Percentiles rank a stretch among this genome's conserved stretches.
phyloP scores from a whole-genome alignment of 805 yeast genomes.

The Ascoidea rubescens region DNA sequence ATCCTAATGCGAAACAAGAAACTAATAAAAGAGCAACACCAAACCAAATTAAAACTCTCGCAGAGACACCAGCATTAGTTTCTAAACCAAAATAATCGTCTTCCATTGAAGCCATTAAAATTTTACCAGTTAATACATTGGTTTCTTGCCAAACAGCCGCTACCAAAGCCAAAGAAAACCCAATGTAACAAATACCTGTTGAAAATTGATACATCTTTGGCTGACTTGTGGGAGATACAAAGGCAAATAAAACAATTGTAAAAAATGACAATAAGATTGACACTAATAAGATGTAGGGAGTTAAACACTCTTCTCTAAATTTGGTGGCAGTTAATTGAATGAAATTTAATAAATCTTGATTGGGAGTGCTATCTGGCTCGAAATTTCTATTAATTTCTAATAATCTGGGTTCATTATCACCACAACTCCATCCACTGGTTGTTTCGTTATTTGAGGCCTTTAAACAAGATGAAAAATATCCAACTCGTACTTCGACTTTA shows the following conservation, averaged over 20 bases:
- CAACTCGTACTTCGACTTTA: constrained; percentile 8
- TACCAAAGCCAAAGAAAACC: constrained; percentile 9
- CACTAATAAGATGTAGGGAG: constrained; percentile 9
- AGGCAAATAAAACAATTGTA: constrained; percentile 5
- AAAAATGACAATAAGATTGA: constrained; percentile 9
- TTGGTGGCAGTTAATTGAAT: constrained; percentile 8
- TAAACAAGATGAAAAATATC: constrained; percentile 9
- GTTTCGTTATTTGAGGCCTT: constrained; percentile 1
- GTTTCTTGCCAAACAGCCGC: constrained; percentile 13
- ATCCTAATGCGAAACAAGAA: constrained; percentile 3
- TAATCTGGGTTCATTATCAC: constrained; percentile 4
- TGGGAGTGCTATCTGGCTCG: constrained; percentile 7
- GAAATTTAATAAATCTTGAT: constrained; percentile 7
- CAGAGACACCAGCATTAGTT: constrained; percentile 9
- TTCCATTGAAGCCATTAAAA: constrained; percentile 9
- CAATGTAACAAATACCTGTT: constrained; percentile 1
- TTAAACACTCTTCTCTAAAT: constrained; percentile 10
- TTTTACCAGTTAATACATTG: constrained; percentile 10
- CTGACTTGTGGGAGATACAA: constrained; percentile 2
- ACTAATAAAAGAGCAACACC: constrained; percentile 9
- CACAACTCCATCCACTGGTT: constrained; percentile 7
- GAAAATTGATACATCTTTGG: constrained; percentile 2
- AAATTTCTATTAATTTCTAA: constrained; percentile 4
- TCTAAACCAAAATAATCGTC: constrained; percentile 9
- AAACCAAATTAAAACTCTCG: constrained; percentile 10